Evolutionary conservation across 345 rosid genomes (phyloP), one percentile per base, ranked within the genome.

Genomic region (Clausena lansium): DNA sequence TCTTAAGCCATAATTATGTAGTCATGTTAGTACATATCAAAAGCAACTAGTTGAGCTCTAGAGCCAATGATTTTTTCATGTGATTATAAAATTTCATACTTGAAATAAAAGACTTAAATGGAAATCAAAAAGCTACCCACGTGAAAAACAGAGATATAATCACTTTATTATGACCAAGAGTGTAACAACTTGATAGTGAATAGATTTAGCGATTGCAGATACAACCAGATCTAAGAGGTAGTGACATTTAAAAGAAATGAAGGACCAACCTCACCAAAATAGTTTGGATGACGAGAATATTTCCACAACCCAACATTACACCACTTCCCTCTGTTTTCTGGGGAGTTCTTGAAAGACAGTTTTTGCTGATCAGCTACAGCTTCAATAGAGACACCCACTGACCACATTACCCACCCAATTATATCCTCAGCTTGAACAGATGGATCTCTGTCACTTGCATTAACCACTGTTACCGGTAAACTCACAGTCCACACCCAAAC

Each of bases 401-500:
- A 83, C 94, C 94, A 95, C 89, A 95, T 85, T 65, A 92, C 83
- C 99, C 98, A 93, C 75, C 99, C 99, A 63, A 93, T 83, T 60
- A 91, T 77, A 77, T 93, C 99, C 62, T 33, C 88, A 35, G 91
- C 90, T 80, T 83, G 85, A 78, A 91, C 58, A 30, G 88, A 62
- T 81, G 93, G 93, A 78, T 93, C 77, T 73, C 91, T 86, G 78
- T 88, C 83, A 78, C 93, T 93, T 41, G 96, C 91, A 78, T 95
- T 95, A 36, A 89, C 94, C 67, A 95, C 86, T 33, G 99, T 95
- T 77, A 95, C 89, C 9, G 99, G 99, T 79, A 95, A 86, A 86
- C 89, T 92, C 70, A 93, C 98, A 20, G 97, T 86, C 99, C 99
- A 95, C 24, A 91, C 98, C 99, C 98, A 95, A 72, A 95, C 83